A percentile compares a stretch with the other conserved stretches of the same genome.
phyloP scores from a whole-genome alignment of 108 stramenopile species.

The Epithemia pelagica region DNA sequence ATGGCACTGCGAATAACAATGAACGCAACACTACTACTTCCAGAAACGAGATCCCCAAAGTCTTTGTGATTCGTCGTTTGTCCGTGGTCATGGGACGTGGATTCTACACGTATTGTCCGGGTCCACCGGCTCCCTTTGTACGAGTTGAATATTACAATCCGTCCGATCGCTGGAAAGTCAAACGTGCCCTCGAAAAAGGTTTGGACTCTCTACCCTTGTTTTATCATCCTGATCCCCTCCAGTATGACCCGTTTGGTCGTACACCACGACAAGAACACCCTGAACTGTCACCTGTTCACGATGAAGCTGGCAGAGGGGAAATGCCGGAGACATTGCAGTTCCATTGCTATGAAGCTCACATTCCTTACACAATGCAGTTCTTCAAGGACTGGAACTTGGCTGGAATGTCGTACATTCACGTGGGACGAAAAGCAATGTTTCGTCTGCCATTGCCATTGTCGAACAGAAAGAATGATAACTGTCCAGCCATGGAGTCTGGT shows the following conservation, averaged over 20 bases:
- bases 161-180: conserved; percentile 69
- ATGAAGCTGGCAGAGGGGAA: conserved; percentile 3
- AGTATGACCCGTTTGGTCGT: conserved; percentile 39
- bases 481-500: not conserved
- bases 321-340: conserved; percentile 41
- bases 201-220: conserved; percentile 41
- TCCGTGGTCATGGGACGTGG: conserved; percentile 71
- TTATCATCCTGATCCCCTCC: conserved; percentile 60
- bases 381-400: conserved; percentile 77
- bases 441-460: conserved; percentile 38
- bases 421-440: conserved; percentile 41
- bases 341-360: conserved; percentile 86
- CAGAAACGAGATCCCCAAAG: conserved; percentile 2
- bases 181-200: conserved; percentile 68
- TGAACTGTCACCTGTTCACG: conserved; percentile 1
- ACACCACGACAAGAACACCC: not conserved
- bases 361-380: conserved; percentile 88
- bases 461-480: not conserved
- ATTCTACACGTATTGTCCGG: conserved; percentile 79
- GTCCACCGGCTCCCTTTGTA: conserved; percentile 60
- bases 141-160: conserved; percentile 86
- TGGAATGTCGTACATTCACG: conserved; percentile 73
- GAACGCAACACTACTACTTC: conserved; percentile 5
- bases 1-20: conserved; percentile 24
- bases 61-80: conserved; percentile 50